A percentile compares a stretch with the other conserved stretches of the same genome.
These are phyloP conservation scores for Nitzschia palea DNA, from an alignment of 108 stramenopile species.

Conservation along the genomic window DNA sequence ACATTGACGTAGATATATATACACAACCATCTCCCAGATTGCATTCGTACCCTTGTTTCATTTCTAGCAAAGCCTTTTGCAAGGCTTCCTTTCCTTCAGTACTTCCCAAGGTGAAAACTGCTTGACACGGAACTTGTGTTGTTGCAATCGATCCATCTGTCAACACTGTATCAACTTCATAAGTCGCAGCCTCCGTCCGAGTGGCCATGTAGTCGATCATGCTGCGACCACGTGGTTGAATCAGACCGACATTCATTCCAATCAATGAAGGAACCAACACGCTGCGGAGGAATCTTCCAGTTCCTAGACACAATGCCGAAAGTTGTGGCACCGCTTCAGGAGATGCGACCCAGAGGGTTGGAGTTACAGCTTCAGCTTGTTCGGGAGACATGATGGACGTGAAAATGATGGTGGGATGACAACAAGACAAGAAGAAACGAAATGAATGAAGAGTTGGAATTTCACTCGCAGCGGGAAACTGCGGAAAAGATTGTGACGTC, in stretches of 20 bases:
- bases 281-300: conserved; percentile 84
- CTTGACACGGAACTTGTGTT: conserved; percentile 39
- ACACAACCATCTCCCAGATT: background rate
- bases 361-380: no score
- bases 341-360: no score
- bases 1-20: no score
- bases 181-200: background rate
- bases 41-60: conserved; percentile 14
- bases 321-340: conserved; percentile 7
- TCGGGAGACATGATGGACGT: no score
- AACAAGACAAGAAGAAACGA: no score
- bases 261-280: conserved; percentile 79
- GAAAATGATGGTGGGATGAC: no score
- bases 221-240: conserved; percentile 76
- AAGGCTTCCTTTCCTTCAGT: conserved; percentile 48
- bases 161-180: conserved; percentile 68
- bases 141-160: conserved; percentile 53
- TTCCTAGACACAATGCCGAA: conserved; percentile 73
- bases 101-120: conserved; percentile 69
- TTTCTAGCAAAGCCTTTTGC: conserved; percentile 29
- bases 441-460: no score
- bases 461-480: no score
- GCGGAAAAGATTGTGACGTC: no score
- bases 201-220: conserved; percentile 62
- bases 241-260: conserved; percentile 41